A percentile compares a stretch with the other conserved stretches of the same genome.
Evolutionary conservation across 441 rosid species (phyloP).

Genomic region (Aleurites moluccanus): DNA sequence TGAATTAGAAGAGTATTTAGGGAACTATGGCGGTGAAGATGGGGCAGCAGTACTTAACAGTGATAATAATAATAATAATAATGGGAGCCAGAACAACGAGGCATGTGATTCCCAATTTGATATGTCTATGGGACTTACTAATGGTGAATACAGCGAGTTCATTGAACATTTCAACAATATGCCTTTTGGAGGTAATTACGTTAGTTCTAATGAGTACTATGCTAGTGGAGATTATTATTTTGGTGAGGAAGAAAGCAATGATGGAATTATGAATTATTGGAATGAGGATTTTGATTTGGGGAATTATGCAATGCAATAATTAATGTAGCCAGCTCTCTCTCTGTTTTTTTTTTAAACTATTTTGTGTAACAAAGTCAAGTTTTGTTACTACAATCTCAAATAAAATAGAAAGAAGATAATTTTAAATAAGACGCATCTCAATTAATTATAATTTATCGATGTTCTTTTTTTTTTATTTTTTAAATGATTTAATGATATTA

Average conservation of each 20-base stretch:
- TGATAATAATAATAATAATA: not conserved
- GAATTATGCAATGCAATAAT: not conserved
- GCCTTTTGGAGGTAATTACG: not conserved
- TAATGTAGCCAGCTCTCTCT: not conserved
- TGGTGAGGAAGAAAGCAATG: not conserved
- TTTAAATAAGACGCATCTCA: too few relatives aligned
- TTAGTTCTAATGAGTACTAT: not conserved
- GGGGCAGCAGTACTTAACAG: not conserved
- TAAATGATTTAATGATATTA: too few relatives aligned
- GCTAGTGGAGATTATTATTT: not conserved
- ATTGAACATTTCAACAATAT: not conserved
- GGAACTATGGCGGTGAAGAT: not conserved
- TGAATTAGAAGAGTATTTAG: not conserved
- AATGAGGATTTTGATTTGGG: conserved; percentile 1
- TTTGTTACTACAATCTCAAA: not conserved
- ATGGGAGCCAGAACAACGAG: not conserved
- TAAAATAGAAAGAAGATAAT: not conserved
- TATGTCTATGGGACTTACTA: not conserved
- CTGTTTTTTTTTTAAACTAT: too few relatives aligned
- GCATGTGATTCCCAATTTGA: not conserved
- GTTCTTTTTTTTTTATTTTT: too few relatives aligned
- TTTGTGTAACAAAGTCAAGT: not conserved
- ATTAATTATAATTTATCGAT: too few relatives aligned
- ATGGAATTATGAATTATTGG: not conserved
- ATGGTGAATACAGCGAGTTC: not conserved